Conservation (phyloP, 305 asterid species). For the Striga hermonthica region DNA sequence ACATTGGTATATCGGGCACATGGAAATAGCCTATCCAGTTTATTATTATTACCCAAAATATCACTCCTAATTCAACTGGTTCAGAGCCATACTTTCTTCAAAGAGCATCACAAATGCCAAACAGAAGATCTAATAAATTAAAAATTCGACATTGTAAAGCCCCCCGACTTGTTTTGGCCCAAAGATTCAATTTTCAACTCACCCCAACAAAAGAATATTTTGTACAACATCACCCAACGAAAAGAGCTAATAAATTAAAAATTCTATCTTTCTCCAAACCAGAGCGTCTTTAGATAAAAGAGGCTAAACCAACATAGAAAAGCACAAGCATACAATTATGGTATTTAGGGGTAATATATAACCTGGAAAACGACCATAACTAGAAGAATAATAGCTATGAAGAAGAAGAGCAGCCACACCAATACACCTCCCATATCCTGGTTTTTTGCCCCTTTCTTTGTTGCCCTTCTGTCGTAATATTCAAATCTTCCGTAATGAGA, state of each 20-base stretch:
- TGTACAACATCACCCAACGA: background rate
- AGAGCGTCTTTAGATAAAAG: background rate
- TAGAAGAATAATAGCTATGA: slow-evolving; percentile 48
- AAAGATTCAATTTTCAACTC: slow-evolving; percentile 8
- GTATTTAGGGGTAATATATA: slow-evolving; percentile 6
- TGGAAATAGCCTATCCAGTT: background rate
- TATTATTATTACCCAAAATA: slow-evolving; percentile 2
- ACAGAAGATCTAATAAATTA: no score
- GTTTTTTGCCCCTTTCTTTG: slow-evolving; percentile 3
- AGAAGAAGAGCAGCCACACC: slow-evolving; percentile 64
- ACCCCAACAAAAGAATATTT: slow-evolving; percentile 8
- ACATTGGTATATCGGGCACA: no score
- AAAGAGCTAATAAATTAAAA: slow-evolving; percentile 20
- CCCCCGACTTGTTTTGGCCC: background rate
- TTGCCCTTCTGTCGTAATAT: no score
- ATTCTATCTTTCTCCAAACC: slow-evolving; percentile 9
- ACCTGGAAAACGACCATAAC: slow-evolving; percentile 62
- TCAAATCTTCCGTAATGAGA: background rate
- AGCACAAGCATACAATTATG: background rate
- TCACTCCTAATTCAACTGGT: slow-evolving; percentile 14
- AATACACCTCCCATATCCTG: slow-evolving; percentile 50
- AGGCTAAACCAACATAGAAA: background rate
- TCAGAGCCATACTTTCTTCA: slow-evolving; percentile 6
- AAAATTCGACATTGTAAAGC: no score
- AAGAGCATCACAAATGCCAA: slow-evolving; percentile 3